Base-by-base conservation (phyloP, 2,329 filamentous ascomycete species). In the Ascochyta lentis region DNA sequence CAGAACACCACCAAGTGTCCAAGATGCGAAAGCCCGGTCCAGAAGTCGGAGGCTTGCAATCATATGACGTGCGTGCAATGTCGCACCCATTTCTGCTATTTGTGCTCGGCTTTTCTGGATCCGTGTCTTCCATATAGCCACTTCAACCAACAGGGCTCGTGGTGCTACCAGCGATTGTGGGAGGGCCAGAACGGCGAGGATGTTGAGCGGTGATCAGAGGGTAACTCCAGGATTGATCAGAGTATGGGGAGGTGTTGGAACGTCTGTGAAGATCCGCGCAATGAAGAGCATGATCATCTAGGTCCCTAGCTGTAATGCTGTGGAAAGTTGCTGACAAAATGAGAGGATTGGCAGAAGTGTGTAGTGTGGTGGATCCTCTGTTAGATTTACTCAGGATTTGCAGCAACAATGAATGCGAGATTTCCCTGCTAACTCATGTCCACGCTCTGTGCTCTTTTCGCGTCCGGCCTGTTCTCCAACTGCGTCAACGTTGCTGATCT, bases 401-500 rank as follows among this genome's bases (percentile, higher is more conserved):
- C 12, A 31, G 12, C 29, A 31, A 31, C 12, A 15, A 4, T 12
- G 10, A 10, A 10, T 10, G 9, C 10, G 10, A 12, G 12, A 9
- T 6, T 12, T 24, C 16, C 2, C 37, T 13, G 10, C 37, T 38
- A 49, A 16, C 10, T 50, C 53, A 50, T 50, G 6, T 50, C 53
- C 35, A 55, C 42, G 23, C 53, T 55, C 26, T 55, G 53, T 19
- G 47, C 46, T 15, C 53, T 45, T 26, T 55, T 55, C 6, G 37
- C 19, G 9, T 42, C 37, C 27, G 53, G 53, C 10, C 41, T 23
- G 33, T 50, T 41, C 15, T 45, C 53, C 29, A 55, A 37, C 23
- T 55, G 53, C 19, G 53, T 46, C 16, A 50, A 27, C 15, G 53
- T 55, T 7, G 46, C 53, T 9, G 46, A 50, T 26, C 53, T 41